Evolutionary conservation across 2,329 filamentous ascomycete genomes (phyloP), one percentile per base, ranked within the genome.

Genomic region (Pestalotiopsis sp.): DNA sequence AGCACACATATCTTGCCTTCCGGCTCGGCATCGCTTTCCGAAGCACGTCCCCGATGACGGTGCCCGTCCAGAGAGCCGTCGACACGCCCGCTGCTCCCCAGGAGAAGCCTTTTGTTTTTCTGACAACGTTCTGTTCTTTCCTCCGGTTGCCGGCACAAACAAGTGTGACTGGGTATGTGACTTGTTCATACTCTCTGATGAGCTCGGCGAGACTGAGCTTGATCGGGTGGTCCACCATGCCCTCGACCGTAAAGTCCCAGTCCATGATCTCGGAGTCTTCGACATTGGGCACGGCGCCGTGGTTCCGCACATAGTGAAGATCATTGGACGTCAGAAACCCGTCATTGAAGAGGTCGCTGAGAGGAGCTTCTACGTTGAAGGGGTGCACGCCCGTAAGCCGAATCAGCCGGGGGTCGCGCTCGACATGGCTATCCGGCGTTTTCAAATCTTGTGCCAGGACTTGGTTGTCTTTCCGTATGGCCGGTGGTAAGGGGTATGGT

Each of bases 51-150:
- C 84, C 84, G 78, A 97, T 88, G 55, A 91, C 82, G 0, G 94
- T 91, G 24, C 94, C 94, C 0, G 94, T 98, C 85, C 93, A 98
- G 0, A 97, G 81, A 0, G 94, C 93, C 0, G 93, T 98, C 0
- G 94, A 97, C 5, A 98, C 78, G 26, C 94, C 94, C 3, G 93
- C 94, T 1, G 94, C 85, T 44, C 94, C 94, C 94, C 94, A 98
- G 2, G 94, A 97, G 81, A 98, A 98, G 0, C 94, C 94, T 74
- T 97, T 97, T 1, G 92, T 93, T 78, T 97, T 97, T 17, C 93
- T 87, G 3, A 97, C 92, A 64, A 93, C 85, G 73, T 98, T 98
- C 76, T 97, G 94, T 79, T 98, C 94, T 80, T 97, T 97, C 39
- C 94, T 88, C 68, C 94, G 86, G 78, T 98, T 98, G 1, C 94